Evolutionary conservation across 495 filamentous ascomycete genomes (phyloP).

Genomic region (Bombardia bombarda): DNA sequence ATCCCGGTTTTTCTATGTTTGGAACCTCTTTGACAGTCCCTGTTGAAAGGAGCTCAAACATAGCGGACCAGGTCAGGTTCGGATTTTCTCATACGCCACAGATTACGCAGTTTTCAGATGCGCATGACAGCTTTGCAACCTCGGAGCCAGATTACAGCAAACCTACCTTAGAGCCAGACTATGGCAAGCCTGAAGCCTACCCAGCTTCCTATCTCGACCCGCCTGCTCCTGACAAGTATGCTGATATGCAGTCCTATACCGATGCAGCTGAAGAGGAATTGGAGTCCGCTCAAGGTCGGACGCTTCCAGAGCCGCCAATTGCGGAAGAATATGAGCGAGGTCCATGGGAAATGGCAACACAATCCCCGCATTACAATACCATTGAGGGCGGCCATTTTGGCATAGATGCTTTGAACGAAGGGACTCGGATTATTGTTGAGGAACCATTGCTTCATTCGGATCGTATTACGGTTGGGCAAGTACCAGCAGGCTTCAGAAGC

Average conservation of each 20-base stretch:
- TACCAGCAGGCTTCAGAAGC: slow-evolving; percentile 19
- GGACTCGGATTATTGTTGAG: slow-evolving; percentile 1
- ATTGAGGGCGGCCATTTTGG: slow-evolving; percentile 21
- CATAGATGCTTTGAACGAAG: slow-evolving; percentile 14
- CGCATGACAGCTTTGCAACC: background rate
- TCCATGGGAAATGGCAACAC: slow-evolving; percentile 18
- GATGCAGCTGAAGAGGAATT: slow-evolving; percentile 5
- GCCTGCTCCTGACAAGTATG: slow-evolving; percentile 5
- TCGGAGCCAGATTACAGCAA: too few species aligned
- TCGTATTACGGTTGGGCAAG: background rate
- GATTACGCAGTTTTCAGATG: background rate
- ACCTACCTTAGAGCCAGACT: background rate
- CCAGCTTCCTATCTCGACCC: slow-evolving; percentile 16
- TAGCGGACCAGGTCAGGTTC: slow-evolving; percentile 26
- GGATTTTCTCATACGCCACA: slow-evolving; percentile 25
- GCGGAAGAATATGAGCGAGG: slow-evolving; percentile 10
- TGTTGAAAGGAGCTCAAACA: slow-evolving; percentile 7
- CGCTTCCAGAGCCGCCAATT: slow-evolving; percentile 2
- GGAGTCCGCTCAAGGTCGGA: slow-evolving; percentile 1
- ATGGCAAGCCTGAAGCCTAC: slow-evolving; percentile 10
- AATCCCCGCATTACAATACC: slow-evolving; percentile 14
- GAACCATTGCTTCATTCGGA: slow-evolving; percentile 7
- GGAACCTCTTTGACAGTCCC: slow-evolving; percentile 10
- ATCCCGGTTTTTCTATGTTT: slow-evolving; percentile 15
- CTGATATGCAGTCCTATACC: slow-evolving; percentile 11